A percentile compares a stretch with the other conserved stretches of the same genome.
phyloP scores from a whole-genome alignment of 2,329 filamentous ascomycete genomes.

The Beauveria varroae region DNA sequence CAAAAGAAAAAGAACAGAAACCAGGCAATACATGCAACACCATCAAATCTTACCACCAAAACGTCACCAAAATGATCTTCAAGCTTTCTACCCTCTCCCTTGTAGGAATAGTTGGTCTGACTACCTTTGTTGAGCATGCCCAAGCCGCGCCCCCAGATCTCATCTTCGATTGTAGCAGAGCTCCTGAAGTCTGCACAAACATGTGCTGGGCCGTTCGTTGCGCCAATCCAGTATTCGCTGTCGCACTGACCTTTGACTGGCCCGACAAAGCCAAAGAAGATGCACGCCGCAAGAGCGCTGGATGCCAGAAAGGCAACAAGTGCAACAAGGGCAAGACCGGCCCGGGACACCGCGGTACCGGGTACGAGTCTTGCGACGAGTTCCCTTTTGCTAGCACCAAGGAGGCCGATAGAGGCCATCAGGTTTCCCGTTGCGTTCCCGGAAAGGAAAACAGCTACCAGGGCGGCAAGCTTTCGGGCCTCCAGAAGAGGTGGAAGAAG shows the following conservation, averaged over 20 bases:
- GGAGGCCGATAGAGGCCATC: conserved; percentile 12
- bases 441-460: conserved; percentile 11
- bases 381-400: conserved; percentile 16
- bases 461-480: conserved; percentile 4
- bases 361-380: conserved; percentile 14
- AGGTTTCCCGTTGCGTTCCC: conserved; percentile 17
- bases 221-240: conserved; percentile 14
- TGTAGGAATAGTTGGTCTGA: not conserved
- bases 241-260: conserved; percentile 13
- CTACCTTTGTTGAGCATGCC: not conserved
- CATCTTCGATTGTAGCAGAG: conserved; percentile 15
- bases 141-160: conserved; percentile 15
- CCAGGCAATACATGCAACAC: not conserved
- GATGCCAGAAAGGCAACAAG: conserved; percentile 9
- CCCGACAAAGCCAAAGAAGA: not conserved
- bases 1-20: not conserved
- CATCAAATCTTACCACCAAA: not conserved
- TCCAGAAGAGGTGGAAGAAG: conserved; percentile 8
- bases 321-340: conserved; percentile 13
- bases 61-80: not conserved
- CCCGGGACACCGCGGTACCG: conserved; percentile 12
- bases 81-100: not conserved
- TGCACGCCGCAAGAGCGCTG: conserved; percentile 11
- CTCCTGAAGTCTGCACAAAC: conserved; percentile 18
- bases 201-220: conserved; percentile 20